Conservation (phyloP, 2,329 filamentous ascomycete genomes). For the Lanzia echinophila region DNA sequence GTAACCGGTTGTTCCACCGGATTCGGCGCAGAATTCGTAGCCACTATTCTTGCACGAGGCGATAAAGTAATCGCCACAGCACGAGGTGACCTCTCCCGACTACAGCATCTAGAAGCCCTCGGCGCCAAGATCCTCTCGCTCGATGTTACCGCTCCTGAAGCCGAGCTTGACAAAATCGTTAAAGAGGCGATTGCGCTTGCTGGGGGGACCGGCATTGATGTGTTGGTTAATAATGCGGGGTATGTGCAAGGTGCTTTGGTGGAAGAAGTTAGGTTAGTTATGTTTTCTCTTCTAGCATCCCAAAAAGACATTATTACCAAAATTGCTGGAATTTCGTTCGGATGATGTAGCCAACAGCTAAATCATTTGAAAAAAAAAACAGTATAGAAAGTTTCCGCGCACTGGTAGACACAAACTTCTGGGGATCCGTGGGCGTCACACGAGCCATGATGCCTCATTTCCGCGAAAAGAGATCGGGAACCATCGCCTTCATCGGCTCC, state of each 20-base stretch:
- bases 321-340: constrained; percentile 32
- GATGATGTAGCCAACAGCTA: too few relatives aligned
- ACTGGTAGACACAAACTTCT: constrained; percentile 37
- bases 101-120: constrained; percentile 35
- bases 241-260: constrained; percentile 22
- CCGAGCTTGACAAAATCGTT: constrained; percentile 33
- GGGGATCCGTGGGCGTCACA: constrained; percentile 43
- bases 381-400: too few relatives aligned
- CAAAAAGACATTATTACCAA: too few relatives aligned
- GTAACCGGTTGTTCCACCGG: constrained; percentile 20
- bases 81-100: constrained; percentile 24
- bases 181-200: constrained; percentile 26
- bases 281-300: neutral
- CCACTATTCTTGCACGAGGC: constrained; percentile 13
- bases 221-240: constrained; percentile 32
- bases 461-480: constrained; percentile 35
- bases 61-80: constrained; percentile 17
- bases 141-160: constrained; percentile 39
- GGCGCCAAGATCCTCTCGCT: constrained; percentile 40
- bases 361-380: too few relatives aligned
- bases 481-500: constrained; percentile 18
- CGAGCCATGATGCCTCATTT: constrained; percentile 43
- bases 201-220: constrained; percentile 26
- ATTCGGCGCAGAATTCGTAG: constrained; percentile 15
- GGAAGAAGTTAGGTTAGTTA: constrained; percentile 26